Evolutionary conservation across 306 rosid species (phyloP).

Genomic region (Glycyrrhiza uralensis): DNA sequence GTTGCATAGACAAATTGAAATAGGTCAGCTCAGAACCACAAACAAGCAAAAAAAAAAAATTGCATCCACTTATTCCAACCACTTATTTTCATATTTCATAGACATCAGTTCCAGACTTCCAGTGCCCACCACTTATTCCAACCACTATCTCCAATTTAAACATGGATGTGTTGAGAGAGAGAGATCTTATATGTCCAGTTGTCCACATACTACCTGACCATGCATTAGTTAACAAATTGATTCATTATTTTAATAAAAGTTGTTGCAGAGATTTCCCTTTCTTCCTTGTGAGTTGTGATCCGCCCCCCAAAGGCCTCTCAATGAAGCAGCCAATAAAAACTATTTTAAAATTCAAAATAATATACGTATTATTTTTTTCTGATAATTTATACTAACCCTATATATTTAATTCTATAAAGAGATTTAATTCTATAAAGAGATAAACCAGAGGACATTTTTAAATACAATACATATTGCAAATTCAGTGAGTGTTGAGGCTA

Average conservation of each 20-base stretch:
- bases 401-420: neutral
- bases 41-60: constrained; percentile 13
- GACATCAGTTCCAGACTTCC: neutral
- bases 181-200: neutral
- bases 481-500: constrained; percentile 1
- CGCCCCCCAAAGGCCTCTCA: neutral
- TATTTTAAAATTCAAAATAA: neutral
- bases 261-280: neutral
- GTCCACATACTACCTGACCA: neutral
- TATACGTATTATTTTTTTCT: neutral
- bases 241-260: neutral
- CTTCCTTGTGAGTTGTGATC: neutral
- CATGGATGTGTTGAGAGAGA: neutral
- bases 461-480: neutral
- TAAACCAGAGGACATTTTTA: neutral
- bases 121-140: neutral
- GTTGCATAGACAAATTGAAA: constrained; percentile 31
- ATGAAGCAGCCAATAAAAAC: neutral
- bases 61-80: neutral
- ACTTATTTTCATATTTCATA: neutral
- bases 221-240: neutral
- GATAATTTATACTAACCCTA: neutral
- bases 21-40: constrained; percentile 29
- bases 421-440: neutral
- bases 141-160: neutral